Conservation (phyloP, 2,329 filamentous ascomycete species). For the Alternaria panax region DNA sequence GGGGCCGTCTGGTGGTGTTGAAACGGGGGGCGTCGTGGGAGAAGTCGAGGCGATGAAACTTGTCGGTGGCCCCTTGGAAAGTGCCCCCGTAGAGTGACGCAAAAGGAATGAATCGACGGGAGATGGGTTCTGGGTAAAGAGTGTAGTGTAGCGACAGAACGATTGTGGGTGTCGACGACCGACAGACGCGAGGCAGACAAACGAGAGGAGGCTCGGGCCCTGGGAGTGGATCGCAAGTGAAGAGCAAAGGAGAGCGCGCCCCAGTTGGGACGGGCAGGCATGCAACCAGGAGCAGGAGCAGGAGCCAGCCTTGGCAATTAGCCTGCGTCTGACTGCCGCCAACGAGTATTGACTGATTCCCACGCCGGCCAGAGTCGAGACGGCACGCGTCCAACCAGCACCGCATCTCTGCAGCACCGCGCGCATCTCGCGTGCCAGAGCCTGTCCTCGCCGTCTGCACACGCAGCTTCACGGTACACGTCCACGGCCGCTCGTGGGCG, state of each 20-base stretch:
- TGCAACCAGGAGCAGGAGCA: constrained; percentile 12
- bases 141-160: constrained; percentile 24
- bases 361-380: not conserved
- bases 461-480: not conserved
- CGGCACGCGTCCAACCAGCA: not conserved
- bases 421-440: constrained; percentile 2
- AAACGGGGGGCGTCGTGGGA: constrained; percentile 49
- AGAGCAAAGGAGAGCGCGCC: constrained; percentile 20
- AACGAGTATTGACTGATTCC: not conserved
- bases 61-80: constrained; percentile 42
- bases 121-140: constrained; percentile 14
- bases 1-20: constrained; percentile 21
- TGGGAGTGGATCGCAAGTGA: constrained; percentile 16
- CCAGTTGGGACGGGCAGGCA: constrained; percentile 17
- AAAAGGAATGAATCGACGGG: constrained; percentile 37
- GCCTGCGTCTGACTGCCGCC: constrained; percentile 11
- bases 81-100: constrained; percentile 41
- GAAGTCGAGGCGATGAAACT: constrained; percentile 20
- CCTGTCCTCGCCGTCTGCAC: not conserved
- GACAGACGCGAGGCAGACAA: constrained; percentile 22
- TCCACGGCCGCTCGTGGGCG: not conserved
- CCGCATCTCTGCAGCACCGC: not conserved
- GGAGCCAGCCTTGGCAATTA: constrained; percentile 17
- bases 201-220: constrained; percentile 29
- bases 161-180: constrained; percentile 40